Evolutionary conservation across 306 rosid genomes (phyloP).

Genomic region (Cicer pinnatifidum): DNA sequence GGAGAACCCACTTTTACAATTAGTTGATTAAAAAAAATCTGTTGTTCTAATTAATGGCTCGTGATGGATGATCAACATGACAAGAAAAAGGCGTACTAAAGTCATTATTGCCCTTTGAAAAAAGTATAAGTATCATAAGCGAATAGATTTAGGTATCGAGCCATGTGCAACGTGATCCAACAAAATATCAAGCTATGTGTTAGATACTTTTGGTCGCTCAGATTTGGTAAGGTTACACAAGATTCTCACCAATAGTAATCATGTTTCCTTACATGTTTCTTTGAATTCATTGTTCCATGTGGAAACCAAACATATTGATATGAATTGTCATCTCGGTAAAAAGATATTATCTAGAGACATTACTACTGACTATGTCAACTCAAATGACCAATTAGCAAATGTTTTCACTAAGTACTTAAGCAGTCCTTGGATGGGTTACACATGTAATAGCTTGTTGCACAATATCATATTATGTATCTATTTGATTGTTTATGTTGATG

Average conservation of each 20-base stretch:
- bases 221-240: no score
- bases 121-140: no score
- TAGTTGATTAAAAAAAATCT: neutral
- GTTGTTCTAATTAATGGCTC: no score
- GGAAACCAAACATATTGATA: neutral
- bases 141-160: no score
- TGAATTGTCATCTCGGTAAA: neutral
- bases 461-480: neutral
- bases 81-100: no score
- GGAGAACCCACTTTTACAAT: constrained; percentile 36
- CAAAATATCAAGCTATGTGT: no score
- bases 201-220: no score
- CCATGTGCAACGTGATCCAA: no score
- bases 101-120: no score
- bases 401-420: neutral
- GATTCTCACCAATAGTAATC: neutral
- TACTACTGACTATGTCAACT: neutral
- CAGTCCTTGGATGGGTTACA: neutral
- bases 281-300: neutral
- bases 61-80: no score
- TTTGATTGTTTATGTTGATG: neutral
- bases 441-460: neutral
- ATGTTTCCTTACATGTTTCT: neutral
- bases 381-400: neutral
- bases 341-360: neutral